These are phyloP conservation scores for Blepharisma japonicum DNA, from an alignment of 73 alveolate species.

Conservation along the genomic window DNA sequence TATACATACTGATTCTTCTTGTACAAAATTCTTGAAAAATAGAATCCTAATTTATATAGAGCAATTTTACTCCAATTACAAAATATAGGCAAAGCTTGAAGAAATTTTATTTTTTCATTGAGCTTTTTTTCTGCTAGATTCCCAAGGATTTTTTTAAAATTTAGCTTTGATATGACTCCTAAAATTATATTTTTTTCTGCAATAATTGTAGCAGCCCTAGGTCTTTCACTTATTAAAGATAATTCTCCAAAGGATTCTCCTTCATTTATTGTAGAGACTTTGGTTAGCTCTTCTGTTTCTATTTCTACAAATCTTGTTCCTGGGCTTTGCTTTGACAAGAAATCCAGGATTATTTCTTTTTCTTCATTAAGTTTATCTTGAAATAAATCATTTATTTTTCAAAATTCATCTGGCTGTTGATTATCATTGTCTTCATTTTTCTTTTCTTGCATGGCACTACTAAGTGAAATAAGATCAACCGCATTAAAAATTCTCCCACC, in stretches of 20 bases:
- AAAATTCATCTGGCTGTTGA: not conserved
- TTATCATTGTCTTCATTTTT: too few species aligned
- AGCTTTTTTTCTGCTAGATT: slow-evolving; percentile 8
- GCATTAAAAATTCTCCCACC: too few species aligned
- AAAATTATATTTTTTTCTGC: slow-evolving; percentile 42
- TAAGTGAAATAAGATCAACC: too few species aligned
- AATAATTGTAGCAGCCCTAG: slow-evolving; percentile 57
- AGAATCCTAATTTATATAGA: not conserved
- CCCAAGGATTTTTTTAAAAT: slow-evolving; percentile 43
- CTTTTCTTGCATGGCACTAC: too few species aligned
- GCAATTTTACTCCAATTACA: not conserved
- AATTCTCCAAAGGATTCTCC: slow-evolving; percentile 64
- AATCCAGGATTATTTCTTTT: too few species aligned
- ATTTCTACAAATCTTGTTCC: not conserved
- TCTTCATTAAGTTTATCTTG: not conserved
- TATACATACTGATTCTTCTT: not conserved
- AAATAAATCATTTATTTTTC: not conserved
- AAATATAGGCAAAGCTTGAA: slow-evolving; percentile 21
- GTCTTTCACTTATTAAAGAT: slow-evolving; percentile 54
- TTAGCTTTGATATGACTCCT: slow-evolving; percentile 34
- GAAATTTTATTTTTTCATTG: slow-evolving; percentile 23
- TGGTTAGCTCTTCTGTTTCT: not conserved
- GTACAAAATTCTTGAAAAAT: not conserved
- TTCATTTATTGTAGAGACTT: slow-evolving; percentile 19
- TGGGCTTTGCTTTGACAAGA: not conserved